Base-by-base conservation (phyloP, 805 yeast species). In the Pichia deserticola region DNA sequence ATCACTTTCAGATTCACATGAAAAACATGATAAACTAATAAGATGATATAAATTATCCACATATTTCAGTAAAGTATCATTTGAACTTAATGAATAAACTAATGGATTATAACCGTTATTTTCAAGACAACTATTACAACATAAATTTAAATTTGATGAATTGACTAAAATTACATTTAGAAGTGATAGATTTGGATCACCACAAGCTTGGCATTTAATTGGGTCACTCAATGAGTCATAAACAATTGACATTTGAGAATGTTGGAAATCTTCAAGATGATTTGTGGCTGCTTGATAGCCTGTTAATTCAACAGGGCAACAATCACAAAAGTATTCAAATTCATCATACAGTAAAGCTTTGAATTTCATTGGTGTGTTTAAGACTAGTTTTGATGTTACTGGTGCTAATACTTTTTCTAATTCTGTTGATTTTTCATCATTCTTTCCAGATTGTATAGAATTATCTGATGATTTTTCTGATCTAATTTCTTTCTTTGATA, bases 191-290 rank as follows among this genome's bases (percentile, higher is more conserved):
- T 41, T 36, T 28, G 28, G 40, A 36, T 30, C 30, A 20, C 42
- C 52, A 32, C 54, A 51, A 27, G 38, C 45, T 35, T 49, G 50
- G 32, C 54, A 51, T 27, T 34, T 45, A 5, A 51, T 45, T 25
- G 13, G 9, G 5, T 40, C 47, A 15, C 15, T 29, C 3, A 45
- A 28, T 5, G 50, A 36, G 35, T 39, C 29, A 20, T 40, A 13
- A 15, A 27, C 33, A 27, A 37, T 44, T 5, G 41, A 47, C 43
- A 45, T 46, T 28, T 41, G 29, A 12, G 39, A 5, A 36, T 43
- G 48, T 13, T 35, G 20, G 39, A 43, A 50, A 7, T 47, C 42
- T 3, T n/a, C 13, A 15, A n/a, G 6, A 30, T 50, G 51, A 6
- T 32, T 29, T 6, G 36, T 9, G n/a, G 50, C 51, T 25, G 37